Percentiles rank a stretch among this genome's conserved stretches.
These are phyloP conservation scores for Pythium dissotocum DNA, from an alignment of 352 stramenopile species.

Conservation along the genomic window DNA sequence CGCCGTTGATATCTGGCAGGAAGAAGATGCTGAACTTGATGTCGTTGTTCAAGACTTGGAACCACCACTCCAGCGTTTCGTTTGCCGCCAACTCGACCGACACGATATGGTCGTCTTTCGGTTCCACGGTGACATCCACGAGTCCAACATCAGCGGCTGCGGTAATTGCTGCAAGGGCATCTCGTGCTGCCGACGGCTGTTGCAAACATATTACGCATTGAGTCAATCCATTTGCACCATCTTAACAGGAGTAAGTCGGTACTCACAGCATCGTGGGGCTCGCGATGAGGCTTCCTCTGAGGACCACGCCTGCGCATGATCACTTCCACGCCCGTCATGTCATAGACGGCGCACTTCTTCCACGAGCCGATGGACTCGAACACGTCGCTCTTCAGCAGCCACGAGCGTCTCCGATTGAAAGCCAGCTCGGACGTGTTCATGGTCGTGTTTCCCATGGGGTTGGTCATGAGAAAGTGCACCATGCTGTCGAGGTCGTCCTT, in stretches of 20 bases:
- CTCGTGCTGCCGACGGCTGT: conserved; percentile 23
- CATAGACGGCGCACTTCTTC: conserved; percentile 48
- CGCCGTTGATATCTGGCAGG: conserved; percentile 29
- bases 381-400: conserved; percentile 43
- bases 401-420: conserved; percentile 51
- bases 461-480: conserved; percentile 64
- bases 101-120: conserved; percentile 46
- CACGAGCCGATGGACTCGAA: conserved; percentile 52
- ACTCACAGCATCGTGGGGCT: conserved; percentile 10
- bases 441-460: conserved; percentile 53
- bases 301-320: conserved; percentile 43
- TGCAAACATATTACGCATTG: conserved; percentile 2
- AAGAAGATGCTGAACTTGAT: conserved; percentile 58
- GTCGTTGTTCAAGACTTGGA: conserved; percentile 49
- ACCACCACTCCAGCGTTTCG: conserved; percentile 55
- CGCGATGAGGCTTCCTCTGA: conserved; percentile 44
- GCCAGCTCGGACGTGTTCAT: conserved; percentile 41
- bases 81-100: conserved; percentile 44
- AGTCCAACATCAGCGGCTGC: conserved; percentile 23
- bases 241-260: background rate
- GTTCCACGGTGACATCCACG: conserved; percentile 40
- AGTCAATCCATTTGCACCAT: background rate
- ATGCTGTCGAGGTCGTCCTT: conserved; percentile 50
- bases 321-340: conserved; percentile 54
- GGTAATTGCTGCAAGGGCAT: conserved; percentile 42